Base-by-base conservation (phyloP, 176 grass and related monocot genomes). In the Musa acuminata region DNA sequence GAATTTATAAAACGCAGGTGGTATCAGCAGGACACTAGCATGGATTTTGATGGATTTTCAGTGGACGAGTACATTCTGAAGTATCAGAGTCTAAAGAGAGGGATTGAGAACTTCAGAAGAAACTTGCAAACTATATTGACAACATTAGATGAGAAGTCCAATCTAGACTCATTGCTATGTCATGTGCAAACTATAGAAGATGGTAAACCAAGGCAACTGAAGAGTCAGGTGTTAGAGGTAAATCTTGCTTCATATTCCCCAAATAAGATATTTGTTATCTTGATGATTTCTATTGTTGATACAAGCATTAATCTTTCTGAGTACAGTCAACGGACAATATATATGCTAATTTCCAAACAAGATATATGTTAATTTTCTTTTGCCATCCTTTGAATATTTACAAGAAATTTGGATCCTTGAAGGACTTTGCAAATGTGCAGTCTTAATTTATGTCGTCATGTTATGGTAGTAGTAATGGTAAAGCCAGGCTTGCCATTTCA, bases 21-120 rank as follows among this genome's bases (percentile, higher is more conserved):
- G 62, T 75, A 53, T 71, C 77, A 83, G 80, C 48, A 29, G 64
- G 80, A 22, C 12, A 22, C 12, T 68, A 72, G 67, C 63, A 19
- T 16, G 25, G 74, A 80, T 75, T 75, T 84, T 69, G 83, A 81
- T 67, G 69, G 69, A 64, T 82, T 80, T 66, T 14, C 74, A 71
- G 11, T 49, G 35, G 71, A 74, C 21, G 85, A 91, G 25, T 90
- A 80, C 86, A 91, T 80, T 70, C 74, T 85, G 17, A 87, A 90
- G 82, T 80, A 81, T 43, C 83, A 97, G 64, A 86, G 63, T 82
- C 81, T 97, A 76, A 88, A 79, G 84, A 82, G 84, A 65, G 90
- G 84, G 55, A 79, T 89, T 51, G 79, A 85, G 23, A 83, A 57
- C 71, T 48, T 91, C 8, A 97, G 87, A 83, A 87, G 78, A 80